phyloP scores from a whole-genome alignment of 257 asterid species.

The Rhazya stricta region DNA sequence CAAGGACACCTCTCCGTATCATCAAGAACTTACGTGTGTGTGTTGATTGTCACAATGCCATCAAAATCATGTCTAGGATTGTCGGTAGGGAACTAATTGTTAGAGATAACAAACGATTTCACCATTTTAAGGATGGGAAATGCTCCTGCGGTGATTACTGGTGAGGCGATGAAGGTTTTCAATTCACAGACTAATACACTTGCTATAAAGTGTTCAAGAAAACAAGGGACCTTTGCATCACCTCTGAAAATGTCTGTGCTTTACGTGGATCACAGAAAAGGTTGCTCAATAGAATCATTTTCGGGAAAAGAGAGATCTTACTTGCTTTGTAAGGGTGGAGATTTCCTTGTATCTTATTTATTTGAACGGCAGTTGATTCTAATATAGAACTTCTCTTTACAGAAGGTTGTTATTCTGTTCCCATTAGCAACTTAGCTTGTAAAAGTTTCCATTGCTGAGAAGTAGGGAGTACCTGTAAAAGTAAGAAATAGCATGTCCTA shows the following conservation, averaged over 20 bases:
- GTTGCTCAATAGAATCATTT: not conserved
- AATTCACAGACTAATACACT: not conserved
- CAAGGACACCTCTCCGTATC: slow-evolving; percentile 79
- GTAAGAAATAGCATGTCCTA: not conserved
- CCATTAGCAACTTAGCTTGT: not conserved
- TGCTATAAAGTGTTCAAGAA: not conserved
- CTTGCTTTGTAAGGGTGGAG: not conserved
- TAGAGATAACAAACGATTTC: slow-evolving; percentile 84
- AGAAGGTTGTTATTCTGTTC: not conserved
- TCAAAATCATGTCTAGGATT: slow-evolving; percentile 94
- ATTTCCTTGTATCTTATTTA: not conserved
- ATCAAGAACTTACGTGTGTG: slow-evolving; percentile 86
- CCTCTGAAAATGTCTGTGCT: not conserved
- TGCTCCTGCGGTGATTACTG: slow-evolving; percentile 96
- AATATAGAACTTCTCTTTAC: not conserved
- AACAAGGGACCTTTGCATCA: not conserved
- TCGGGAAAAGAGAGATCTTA: slow-evolving; percentile 13
- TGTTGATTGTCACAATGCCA: slow-evolving; percentile 92
- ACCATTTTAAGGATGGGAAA: slow-evolving; percentile 90
- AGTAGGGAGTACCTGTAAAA: not conserved
- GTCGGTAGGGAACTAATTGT: slow-evolving; percentile 94
- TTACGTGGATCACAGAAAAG: not conserved
- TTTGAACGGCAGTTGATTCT: not conserved
- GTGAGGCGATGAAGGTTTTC: slow-evolving; percentile 31
- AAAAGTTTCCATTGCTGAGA: not conserved